A percentile compares a stretch with the other conserved stretches of the same genome.
phyloP scores from a whole-genome alignment of 2,329 filamentous ascomycete genomes.

The Clonostachys rhizophaga region DNA sequence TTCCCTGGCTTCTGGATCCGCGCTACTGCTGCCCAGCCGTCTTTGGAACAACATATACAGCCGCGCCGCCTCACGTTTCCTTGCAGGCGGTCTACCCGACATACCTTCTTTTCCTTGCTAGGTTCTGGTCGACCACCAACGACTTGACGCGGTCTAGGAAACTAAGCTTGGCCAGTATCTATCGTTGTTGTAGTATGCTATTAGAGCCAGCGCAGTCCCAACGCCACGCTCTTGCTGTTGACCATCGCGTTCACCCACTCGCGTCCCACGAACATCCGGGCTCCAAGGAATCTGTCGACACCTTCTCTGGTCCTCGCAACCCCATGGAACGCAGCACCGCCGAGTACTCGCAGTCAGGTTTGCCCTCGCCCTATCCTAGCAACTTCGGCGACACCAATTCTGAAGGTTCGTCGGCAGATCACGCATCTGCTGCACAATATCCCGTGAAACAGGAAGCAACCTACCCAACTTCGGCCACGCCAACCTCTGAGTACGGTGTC shows the following conservation, averaged over 20 bases:
- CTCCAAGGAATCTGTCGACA: slow-evolving; percentile 16
- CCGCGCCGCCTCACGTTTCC: slow-evolving; percentile 22
- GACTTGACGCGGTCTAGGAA: slow-evolving; percentile 22
- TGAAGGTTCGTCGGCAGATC: slow-evolving; percentile 86
- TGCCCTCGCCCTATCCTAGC: slow-evolving; percentile 68
- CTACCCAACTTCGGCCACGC: slow-evolving; percentile 75
- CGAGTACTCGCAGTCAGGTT: slow-evolving; percentile 86
- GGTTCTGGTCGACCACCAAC: slow-evolving; percentile 11
- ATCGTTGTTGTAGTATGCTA: not conserved
- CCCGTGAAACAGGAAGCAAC: slow-evolving; percentile 76
- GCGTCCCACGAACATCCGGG: slow-evolving; percentile 4
- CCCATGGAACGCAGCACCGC: slow-evolving; percentile 59
- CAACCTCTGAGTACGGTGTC: slow-evolving; percentile 83
- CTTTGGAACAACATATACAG: slow-evolving; percentile 26
- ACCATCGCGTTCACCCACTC: slow-evolving; percentile 14
- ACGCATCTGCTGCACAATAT: slow-evolving; percentile 89
- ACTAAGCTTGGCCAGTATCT: slow-evolving; percentile 1
- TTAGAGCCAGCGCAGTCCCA: too few relatives aligned
- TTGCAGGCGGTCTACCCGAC: slow-evolving; percentile 15
- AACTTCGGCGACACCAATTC: slow-evolving; percentile 67
- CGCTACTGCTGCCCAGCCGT: slow-evolving; percentile 20
- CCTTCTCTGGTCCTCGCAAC: slow-evolving; percentile 16
- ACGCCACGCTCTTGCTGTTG: not conserved
- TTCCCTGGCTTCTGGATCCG: slow-evolving; percentile 18
- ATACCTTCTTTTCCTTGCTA: slow-evolving; percentile 8